A percentile compares a stretch with the other conserved stretches of the same genome.
Evolutionary conservation across 148 eudicot genomes (phyloP).

Genomic region (Silene uniflora): DNA sequence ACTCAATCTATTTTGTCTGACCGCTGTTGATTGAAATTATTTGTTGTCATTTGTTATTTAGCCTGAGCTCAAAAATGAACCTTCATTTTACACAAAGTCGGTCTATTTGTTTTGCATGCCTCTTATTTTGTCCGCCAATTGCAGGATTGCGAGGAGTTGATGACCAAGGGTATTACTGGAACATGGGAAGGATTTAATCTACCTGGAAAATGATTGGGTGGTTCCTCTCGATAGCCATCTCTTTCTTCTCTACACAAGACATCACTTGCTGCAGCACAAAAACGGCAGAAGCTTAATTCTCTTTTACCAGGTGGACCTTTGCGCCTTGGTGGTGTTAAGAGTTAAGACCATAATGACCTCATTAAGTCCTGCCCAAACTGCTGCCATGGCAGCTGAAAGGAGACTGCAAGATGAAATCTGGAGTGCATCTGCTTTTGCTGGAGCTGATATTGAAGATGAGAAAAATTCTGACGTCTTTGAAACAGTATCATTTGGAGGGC

Average conservation of each 20-base stretch:
- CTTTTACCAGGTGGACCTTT: slow-evolving; percentile 76
- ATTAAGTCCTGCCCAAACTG: slow-evolving; percentile 84
- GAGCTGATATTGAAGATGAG: slow-evolving; percentile 42
- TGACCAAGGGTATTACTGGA: slow-evolving; percentile 73
- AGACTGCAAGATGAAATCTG: slow-evolving; percentile 86
- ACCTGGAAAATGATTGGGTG: slow-evolving; percentile 78
- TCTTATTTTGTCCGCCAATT: background rate
- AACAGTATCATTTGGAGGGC: slow-evolving; percentile 11
- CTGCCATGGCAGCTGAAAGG: slow-evolving; percentile 99
- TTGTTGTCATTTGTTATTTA: too few relatives aligned
- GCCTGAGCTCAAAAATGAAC: background rate
- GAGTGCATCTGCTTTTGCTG: slow-evolving; percentile 59
- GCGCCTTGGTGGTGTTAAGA: slow-evolving; percentile 88
- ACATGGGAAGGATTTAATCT: slow-evolving; percentile 79
- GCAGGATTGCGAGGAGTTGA: slow-evolving; percentile 89
- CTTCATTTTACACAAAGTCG: background rate
- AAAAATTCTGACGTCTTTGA: slow-evolving; percentile 23
- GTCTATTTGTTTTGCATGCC: background rate
- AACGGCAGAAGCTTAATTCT: slow-evolving; percentile 46
- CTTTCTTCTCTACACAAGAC: slow-evolving; percentile 61
- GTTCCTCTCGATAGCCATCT: slow-evolving; percentile 55
- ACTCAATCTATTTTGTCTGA: too few relatives aligned
- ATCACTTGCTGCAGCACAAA: slow-evolving; percentile 65
- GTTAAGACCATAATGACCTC: slow-evolving; percentile 64
- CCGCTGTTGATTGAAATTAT: too few relatives aligned